Evolutionary conservation across 169 alveolate genomes (phyloP), one percentile per base, ranked within the genome.

Genomic region (Hammondia hammondi): DNA sequence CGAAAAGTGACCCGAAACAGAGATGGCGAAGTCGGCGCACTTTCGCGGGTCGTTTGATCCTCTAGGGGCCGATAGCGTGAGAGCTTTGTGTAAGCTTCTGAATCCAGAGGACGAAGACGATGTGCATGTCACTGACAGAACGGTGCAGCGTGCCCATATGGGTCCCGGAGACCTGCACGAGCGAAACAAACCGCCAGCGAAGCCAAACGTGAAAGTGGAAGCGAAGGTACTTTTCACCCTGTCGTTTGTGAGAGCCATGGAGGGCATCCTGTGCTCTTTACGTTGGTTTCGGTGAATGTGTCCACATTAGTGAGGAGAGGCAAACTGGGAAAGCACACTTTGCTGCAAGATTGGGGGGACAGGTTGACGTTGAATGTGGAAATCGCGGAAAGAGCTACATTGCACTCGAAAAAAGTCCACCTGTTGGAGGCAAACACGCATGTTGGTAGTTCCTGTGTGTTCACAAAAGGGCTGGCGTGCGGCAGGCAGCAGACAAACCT

Each of bases 201-300:
- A 48, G 43, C 90, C 90, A 24, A 43, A 82, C 90, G 90, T 82
- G 39, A 82, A 82, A 82, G 90, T 82, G 27, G 90, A 82, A 48
- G 90, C 90, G 21, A 82, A 82, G 90, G 90, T 82, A 43, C 35
- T 32, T 21, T 72, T 72, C 39, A n/a, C 84, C 12, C 24, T 72
- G 24, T 9, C 4, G 84, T n/a, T 21, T 3, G 17, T 14, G 61
- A 52, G 10, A 14, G 61, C 10, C 61, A 2, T 52, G 24, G 61
- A 52, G 61, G 0, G 61, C 61, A 52, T 52, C 19, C 61, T 52
- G 61, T 52, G 24, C 61, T 52, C 24, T 52, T 7, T 39, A 52
- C 10, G 19, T 0, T 52, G 61, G 24, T 14, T 52, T 52, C 61
- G 24, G 19, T 52, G 61, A 52, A 52, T 1, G 0, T 52, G 5